A percentile compares a stretch with the other conserved stretches of the same genome.
These are phyloP conservation scores for Stipa capillata DNA, from an alignment of 176 grass and related monocot species.

Conservation along the genomic window DNA sequence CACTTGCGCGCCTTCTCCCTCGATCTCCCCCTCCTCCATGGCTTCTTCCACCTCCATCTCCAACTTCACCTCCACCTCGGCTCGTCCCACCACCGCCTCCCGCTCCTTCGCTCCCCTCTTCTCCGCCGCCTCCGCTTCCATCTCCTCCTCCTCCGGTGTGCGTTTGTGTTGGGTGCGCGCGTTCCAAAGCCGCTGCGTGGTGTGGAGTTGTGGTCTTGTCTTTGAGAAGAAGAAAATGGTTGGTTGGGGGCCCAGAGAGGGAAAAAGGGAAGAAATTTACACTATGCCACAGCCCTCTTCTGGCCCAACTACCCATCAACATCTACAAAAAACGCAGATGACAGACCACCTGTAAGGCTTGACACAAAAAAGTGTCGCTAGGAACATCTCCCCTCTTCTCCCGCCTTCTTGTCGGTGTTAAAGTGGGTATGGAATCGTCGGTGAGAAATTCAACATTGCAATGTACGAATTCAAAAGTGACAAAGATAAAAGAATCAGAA, in stretches of 20 bases:
- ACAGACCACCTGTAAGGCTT: too few species aligned
- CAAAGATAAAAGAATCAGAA: too few species aligned
- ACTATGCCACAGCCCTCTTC: background rate
- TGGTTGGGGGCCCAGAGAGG: background rate
- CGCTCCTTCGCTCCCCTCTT: background rate
- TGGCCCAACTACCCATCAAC: background rate
- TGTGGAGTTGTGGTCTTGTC: background rate
- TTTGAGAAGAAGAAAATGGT: background rate
- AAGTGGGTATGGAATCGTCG: too few species aligned
- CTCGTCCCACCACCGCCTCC: background rate
- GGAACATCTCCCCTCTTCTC: too few species aligned
- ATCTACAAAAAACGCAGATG: too few species aligned
- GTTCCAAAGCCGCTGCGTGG: slow-evolving; percentile 8
- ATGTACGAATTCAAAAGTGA: too few species aligned
- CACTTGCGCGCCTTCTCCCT: background rate
- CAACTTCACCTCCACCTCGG: background rate
- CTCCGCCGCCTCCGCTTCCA: slow-evolving; percentile 5
- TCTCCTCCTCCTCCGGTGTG: background rate
- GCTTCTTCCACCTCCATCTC: background rate
- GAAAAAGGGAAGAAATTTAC: too few species aligned
- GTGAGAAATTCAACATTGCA: too few species aligned
- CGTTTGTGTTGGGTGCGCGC: slow-evolving; percentile 2
- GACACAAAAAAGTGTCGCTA: too few species aligned
- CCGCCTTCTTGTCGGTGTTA: too few species aligned
- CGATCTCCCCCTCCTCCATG: background rate